These are phyloP conservation scores for Vachellia collinsii DNA, from an alignment of 306 rosid species.

Conservation along the genomic window DNA sequence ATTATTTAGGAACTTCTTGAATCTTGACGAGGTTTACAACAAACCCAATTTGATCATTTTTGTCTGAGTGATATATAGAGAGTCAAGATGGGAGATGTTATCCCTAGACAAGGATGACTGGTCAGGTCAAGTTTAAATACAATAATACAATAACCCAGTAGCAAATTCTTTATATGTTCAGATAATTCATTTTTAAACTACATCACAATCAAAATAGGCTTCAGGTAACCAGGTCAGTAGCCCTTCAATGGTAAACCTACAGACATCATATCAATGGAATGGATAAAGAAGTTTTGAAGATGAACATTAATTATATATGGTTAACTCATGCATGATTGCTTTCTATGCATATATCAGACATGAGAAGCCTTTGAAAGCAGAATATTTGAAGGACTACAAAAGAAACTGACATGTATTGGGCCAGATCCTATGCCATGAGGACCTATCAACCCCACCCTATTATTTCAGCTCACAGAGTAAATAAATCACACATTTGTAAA, in stretches of 20 bases:
- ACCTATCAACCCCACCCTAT: conserved; percentile 19
- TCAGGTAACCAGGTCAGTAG: background rate
- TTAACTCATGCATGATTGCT: conserved; percentile 6
- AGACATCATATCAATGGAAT: conserved; percentile 5
- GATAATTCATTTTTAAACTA: background rate
- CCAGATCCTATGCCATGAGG: background rate
- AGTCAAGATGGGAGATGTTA: background rate
- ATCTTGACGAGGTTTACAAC: background rate
- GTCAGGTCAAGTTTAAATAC: background rate
- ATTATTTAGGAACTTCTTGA: background rate
- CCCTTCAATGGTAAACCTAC: background rate
- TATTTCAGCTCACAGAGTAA: conserved; percentile 23
- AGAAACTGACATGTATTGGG: conserved; percentile 17
- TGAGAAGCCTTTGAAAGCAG: conserved; percentile 3
- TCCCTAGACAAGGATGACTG: background rate
- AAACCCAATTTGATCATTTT: background rate
- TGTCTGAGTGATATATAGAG: background rate
- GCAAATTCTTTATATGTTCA: background rate
- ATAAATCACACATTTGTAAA: conserved; percentile 18
- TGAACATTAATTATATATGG: conserved; percentile 1
- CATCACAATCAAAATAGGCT: background rate
- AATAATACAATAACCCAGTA: background rate
- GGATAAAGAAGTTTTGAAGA: conserved; percentile 1
- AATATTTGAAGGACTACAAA: conserved; percentile 16
- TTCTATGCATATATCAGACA: conserved; percentile 1